A percentile compares a stretch with the other conserved stretches of the same genome.
These are phyloP conservation scores for Datisca glomerata DNA, from an alignment of 306 rosid genomes.

Conservation along the genomic window DNA sequence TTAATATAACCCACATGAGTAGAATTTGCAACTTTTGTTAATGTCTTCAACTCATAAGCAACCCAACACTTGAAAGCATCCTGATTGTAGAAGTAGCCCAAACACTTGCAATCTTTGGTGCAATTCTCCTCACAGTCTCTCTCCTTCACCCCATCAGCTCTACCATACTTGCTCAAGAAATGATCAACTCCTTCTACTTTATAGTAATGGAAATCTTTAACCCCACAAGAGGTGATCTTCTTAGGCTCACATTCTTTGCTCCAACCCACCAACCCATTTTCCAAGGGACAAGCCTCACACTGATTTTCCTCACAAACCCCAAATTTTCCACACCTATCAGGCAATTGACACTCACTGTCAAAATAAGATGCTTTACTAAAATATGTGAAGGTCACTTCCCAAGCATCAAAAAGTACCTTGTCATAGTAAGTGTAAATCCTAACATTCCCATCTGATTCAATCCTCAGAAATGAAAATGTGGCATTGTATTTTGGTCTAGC, in stretches of 20 bases:
- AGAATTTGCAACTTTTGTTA: slow-evolving; percentile 27
- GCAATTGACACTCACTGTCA: slow-evolving; percentile 43
- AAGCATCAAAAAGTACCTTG: slow-evolving; percentile 29
- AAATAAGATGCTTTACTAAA: slow-evolving; percentile 29
- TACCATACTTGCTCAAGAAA: slow-evolving; percentile 44
- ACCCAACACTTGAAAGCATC: slow-evolving; percentile 43
- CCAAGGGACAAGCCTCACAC: slow-evolving; percentile 53
- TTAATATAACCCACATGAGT: slow-evolving; percentile 39
- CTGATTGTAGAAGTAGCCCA: slow-evolving; percentile 38
- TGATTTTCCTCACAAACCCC: slow-evolving; percentile 57
- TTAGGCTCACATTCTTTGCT: slow-evolving; percentile 29
- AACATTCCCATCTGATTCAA: slow-evolving; percentile 58
- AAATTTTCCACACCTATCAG: slow-evolving; percentile 28
- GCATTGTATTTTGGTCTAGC: slow-evolving; percentile 48
- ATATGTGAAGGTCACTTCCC: slow-evolving; percentile 39
- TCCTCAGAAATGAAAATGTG: slow-evolving; percentile 41
- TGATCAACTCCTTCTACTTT: slow-evolving; percentile 51
- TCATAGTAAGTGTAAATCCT: slow-evolving; percentile 33
- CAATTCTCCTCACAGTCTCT: slow-evolving; percentile 36
- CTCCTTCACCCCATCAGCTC: slow-evolving; percentile 23
- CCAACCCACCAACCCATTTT: slow-evolving; percentile 47
- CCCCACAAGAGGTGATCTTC: slow-evolving; percentile 24
- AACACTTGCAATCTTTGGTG: slow-evolving; percentile 38
- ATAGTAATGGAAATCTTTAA: slow-evolving; percentile 33
- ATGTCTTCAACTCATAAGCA: slow-evolving; percentile 40